Conservation (phyloP, 1,284 basidiomycete genomes). For the Boletus mariae region DNA sequence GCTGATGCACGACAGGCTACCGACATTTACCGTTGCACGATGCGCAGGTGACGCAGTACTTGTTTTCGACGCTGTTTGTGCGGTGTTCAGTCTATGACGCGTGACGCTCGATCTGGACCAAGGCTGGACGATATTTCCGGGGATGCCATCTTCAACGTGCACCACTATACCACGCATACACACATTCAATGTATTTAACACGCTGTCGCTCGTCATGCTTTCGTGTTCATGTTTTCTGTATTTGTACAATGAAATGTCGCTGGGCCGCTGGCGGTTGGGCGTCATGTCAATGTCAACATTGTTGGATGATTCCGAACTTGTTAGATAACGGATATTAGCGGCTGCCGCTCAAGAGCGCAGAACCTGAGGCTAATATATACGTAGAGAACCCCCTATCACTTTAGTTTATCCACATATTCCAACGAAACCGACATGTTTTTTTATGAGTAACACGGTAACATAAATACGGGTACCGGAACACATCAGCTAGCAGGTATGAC, state of each 20-base stretch:
- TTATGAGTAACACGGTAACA: background rate
- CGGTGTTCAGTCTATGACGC: constrained; percentile 26
- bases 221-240: background rate
- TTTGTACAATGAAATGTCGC: background rate
- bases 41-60: constrained; percentile 73
- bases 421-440: background rate
- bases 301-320: too few relatives aligned
- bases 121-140: background rate
- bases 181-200: background rate
- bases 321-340: too few relatives aligned
- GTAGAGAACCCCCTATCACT: too few relatives aligned
- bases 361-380: too few relatives aligned
- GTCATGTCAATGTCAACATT: background rate
- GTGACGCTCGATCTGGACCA: background rate
- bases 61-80: constrained; percentile 89
- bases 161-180: background rate
- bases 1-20: constrained; percentile 43
- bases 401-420: background rate
- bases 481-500: background rate
- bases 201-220: background rate
- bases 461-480: background rate
- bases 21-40: constrained; percentile 87
- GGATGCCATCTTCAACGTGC: background rate
- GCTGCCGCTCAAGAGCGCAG: too few relatives aligned
- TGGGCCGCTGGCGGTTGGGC: background rate